These are phyloP conservation scores for Eimeria acervulina DNA, from an alignment of 169 alveolate genomes.

Conservation along the genomic window DNA sequence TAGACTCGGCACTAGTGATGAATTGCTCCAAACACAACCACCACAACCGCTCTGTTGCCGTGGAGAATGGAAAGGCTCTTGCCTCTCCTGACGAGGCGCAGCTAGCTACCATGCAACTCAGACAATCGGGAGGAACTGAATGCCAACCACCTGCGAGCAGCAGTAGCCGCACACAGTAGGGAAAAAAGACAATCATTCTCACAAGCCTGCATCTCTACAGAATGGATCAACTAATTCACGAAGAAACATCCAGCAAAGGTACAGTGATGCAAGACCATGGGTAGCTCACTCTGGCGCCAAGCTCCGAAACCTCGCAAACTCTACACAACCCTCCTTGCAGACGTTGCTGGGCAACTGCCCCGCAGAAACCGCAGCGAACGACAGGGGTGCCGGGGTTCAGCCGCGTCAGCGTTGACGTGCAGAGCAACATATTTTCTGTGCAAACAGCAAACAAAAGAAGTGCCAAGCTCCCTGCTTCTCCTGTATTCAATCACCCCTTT, in stretches of 20 bases:
- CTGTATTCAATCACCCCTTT: neutral
- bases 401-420: slow-evolving; percentile 73
- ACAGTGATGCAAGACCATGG: neutral
- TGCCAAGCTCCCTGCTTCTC: neutral
- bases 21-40: neutral
- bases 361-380: slow-evolving; percentile 83
- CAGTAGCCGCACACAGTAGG: neutral
- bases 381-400: slow-evolving; percentile 81
- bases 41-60: neutral
- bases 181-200: neutral
- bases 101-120: slow-evolving; percentile 13
- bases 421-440: slow-evolving; percentile 73
- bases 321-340: slow-evolving; percentile 75
- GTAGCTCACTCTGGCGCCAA: slow-evolving; percentile 82
- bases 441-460: neutral
- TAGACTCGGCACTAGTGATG: neutral
- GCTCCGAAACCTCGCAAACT: slow-evolving; percentile 80
- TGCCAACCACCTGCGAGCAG: slow-evolving; percentile 66
- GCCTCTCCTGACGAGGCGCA: slow-evolving; percentile 1
- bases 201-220: neutral
- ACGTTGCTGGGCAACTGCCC: slow-evolving; percentile 77
- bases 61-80: slow-evolving; percentile 23
- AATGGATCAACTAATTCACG: neutral
- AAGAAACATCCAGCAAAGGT: neutral
- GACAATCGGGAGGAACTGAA: slow-evolving; percentile 67